These are phyloP conservation scores for Plasmodium cynomolgi DNA, from an alignment of 169 alveolate species.

Conservation along the genomic window DNA sequence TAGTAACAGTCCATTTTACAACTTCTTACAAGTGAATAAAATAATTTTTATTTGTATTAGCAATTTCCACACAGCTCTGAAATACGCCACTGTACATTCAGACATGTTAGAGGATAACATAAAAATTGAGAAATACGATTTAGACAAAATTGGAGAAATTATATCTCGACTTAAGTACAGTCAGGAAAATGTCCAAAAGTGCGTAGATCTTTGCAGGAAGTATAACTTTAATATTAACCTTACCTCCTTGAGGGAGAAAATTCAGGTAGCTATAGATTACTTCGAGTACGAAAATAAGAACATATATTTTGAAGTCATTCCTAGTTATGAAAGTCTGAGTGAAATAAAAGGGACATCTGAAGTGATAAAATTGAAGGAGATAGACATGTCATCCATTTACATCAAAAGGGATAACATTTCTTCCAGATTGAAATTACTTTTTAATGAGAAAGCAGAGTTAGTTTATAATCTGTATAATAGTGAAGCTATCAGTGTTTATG, in stretches of 20 bases:
- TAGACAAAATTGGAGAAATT: constrained; percentile 64
- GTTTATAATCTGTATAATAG: constrained; percentile 21
- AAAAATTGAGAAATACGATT: constrained; percentile 46
- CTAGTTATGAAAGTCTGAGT: constrained; percentile 26
- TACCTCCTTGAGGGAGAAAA: constrained; percentile 21
- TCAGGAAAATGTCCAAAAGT: constrained; percentile 20
- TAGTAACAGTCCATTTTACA: constrained; percentile 28
- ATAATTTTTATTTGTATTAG: constrained; percentile 41
- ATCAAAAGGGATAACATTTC: constrained; percentile 39
- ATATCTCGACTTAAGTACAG: constrained; percentile 51
- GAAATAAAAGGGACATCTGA: constrained; percentile 44
- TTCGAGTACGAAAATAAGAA: constrained; percentile 62
- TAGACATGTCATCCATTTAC: constrained; percentile 35
- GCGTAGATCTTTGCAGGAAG: constrained; percentile 46
- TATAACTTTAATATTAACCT: constrained; percentile 14
- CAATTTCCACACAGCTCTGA: constrained; percentile 51
- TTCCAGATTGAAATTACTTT: constrained; percentile 20
- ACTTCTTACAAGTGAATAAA: constrained; percentile 26
- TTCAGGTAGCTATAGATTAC: not conserved
- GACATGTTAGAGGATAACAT: not conserved
- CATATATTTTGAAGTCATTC: constrained; percentile 66
- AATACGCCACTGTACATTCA: constrained; percentile 18
- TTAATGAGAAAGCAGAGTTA: constrained; percentile 40
- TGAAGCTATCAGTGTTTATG: not conserved
- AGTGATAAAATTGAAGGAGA: constrained; percentile 23